Conservation (phyloP, 495 filamentous ascomycete species). For the Eremomyces bilateralis region DNA sequence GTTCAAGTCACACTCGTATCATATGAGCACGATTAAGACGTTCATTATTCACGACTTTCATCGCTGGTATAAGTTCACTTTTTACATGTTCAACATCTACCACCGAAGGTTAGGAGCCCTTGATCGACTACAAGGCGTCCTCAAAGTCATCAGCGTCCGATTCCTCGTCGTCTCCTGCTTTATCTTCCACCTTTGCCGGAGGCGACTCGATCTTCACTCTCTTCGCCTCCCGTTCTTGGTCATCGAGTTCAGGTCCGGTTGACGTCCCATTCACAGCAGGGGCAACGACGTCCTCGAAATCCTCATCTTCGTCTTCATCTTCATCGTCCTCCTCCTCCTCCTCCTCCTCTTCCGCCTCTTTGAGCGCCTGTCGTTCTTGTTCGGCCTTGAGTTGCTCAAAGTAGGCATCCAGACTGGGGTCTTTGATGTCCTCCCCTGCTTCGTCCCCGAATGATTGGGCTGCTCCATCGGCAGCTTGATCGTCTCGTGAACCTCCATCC, state of each 20-base stretch:
- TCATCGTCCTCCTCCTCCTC: slow-evolving; percentile 20
- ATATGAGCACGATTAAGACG: no score
- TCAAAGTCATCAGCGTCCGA: slow-evolving; percentile 15
- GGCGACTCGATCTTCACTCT: background rate
- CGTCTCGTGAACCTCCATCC: background rate
- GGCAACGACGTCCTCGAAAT: slow-evolving; percentile 14
- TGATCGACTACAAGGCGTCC: slow-evolving; percentile 9
- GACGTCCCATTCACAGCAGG: background rate
- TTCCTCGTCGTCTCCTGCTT: slow-evolving; percentile 9
- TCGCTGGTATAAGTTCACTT: no score
- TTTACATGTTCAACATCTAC: no score
- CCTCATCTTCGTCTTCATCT: slow-evolving; percentile 13
- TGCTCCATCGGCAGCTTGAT: background rate
- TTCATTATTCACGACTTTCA: no score
- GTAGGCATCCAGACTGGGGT: slow-evolving; percentile 24
- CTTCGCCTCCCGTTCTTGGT: background rate
- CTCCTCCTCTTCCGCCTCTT: slow-evolving; percentile 23
- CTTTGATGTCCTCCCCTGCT: slow-evolving; percentile 28
- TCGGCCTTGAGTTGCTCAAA: slow-evolving; percentile 31
- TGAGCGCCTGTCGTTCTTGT: slow-evolving; percentile 9
- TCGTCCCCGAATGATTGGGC: slow-evolving; percentile 29
- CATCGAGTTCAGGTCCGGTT: background rate
- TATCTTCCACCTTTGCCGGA: background rate
- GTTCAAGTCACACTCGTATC: no score
- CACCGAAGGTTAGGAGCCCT: no score